These are phyloP conservation scores for Emergomyces orientalis DNA, from an alignment of 2,329 filamentous ascomycete species.

Conservation along the genomic window DNA sequence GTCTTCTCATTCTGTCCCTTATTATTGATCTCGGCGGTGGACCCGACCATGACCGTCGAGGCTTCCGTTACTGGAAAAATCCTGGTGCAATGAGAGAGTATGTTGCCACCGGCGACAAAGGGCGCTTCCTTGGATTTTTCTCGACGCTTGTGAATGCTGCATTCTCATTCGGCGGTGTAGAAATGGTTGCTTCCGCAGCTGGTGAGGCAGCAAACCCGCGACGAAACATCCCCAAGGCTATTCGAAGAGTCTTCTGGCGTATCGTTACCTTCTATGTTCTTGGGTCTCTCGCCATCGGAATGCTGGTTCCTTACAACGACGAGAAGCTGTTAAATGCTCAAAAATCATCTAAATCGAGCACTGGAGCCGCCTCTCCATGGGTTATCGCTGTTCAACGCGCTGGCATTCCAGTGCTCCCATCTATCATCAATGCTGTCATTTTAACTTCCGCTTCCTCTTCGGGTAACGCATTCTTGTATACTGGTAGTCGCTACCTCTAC, in stretches of 20 bases:
- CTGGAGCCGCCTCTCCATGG: conserved; percentile 53
- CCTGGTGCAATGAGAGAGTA: conserved; percentile 61
- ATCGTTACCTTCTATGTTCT: conserved; percentile 51
- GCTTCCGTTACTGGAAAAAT: conserved; percentile 60
- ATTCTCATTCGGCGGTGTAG: conserved; percentile 33
- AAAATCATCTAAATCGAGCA: conserved; percentile 48
- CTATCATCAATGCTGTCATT: conserved; percentile 67
- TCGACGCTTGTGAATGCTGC: conserved; percentile 37
- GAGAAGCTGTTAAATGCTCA: conserved; percentile 41
- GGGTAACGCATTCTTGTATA: conserved; percentile 56
- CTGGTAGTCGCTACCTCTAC: conserved; percentile 45
- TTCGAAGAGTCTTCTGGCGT: conserved; percentile 47
- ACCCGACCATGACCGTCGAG: conserved; percentile 49
- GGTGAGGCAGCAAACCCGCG: conserved; percentile 48
- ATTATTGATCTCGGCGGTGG: conserved; percentile 56
- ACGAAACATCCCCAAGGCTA: conserved; percentile 46
- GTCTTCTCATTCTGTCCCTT: conserved; percentile 39
- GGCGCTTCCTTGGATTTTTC: conserved; percentile 55
- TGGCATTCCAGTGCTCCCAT: conserved; percentile 57
- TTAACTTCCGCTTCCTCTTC: conserved; percentile 63
- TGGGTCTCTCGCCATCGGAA: conserved; percentile 48
- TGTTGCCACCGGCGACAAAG: conserved; percentile 48
- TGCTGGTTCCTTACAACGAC: conserved; percentile 59
- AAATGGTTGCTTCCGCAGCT: conserved; percentile 48
- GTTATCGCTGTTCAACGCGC: conserved; percentile 63